These are phyloP conservation scores for Mycogone perniciosa DNA, from an alignment of 2,329 filamentous ascomycete genomes.

Conservation along the genomic window DNA sequence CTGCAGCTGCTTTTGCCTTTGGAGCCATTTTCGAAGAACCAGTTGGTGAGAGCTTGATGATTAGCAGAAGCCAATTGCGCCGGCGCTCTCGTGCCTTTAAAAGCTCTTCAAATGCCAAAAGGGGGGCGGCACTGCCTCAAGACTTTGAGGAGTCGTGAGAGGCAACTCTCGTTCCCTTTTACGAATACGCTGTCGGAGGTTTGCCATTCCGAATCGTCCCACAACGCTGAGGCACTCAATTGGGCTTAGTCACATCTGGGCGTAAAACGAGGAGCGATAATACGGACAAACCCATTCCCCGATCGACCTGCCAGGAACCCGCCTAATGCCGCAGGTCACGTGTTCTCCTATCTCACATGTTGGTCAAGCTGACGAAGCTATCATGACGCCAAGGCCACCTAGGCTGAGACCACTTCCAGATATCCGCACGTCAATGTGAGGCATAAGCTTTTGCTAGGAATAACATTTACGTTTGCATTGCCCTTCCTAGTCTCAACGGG, in stretches of 20 bases:
- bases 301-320: conserved; percentile 11
- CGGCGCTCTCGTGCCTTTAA: background rate
- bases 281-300: conserved; percentile 12
- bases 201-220: conserved; percentile 5
- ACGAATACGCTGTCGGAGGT: background rate
- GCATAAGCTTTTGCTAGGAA: background rate
- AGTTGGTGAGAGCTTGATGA: background rate
- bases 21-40: conserved; percentile 24
- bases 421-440: background rate
- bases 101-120: background rate
- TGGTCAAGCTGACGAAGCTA: background rate
- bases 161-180: background rate
- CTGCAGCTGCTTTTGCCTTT: conserved; percentile 22
- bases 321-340: conserved; percentile 7
- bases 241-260: conserved; percentile 3
- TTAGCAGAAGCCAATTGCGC: background rate
- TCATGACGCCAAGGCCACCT: conserved; percentile 6
- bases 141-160: conserved; percentile 7
- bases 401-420: conserved; percentile 7
- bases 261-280: background rate
- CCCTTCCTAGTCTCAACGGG: background rate
- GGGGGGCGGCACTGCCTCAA: conserved; percentile 8
- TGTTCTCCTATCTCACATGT: conserved; percentile 6
- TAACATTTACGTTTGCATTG: background rate
- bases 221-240: background rate